Evolutionary conservation across 2,329 filamentous ascomycete genomes (phyloP), one percentile per base, ranked within the genome.

Genomic region (Penicillium capsulatum): DNA sequence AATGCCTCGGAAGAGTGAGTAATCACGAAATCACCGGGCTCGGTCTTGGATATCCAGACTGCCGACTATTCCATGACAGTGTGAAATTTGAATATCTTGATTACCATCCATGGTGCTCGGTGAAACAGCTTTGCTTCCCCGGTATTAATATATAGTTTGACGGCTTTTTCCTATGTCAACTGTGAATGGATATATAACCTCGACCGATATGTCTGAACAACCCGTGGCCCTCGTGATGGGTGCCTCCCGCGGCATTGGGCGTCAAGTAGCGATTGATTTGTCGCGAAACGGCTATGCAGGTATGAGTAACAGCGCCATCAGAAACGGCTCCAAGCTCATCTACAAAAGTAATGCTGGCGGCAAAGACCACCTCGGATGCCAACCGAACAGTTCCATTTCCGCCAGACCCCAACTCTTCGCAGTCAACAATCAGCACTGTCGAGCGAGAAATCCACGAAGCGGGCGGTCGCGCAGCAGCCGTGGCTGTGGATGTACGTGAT

Each of bases 371-470:
- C 5, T 87, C 81, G 32, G 75, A 86, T 52, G 76, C 81, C 3
- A 68, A 66, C 26, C 69, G 67, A 36, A 65, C 70, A 13, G 56
- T 57, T 0, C 76, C 82, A 0, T 87, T 86, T 58, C 84, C 85
- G 2, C 86, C 86, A 2, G 74, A 88, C 54, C 85, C 86, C 10
- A 90, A 91, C 65, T 89, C 84, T 2, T 62, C 72, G 1, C 63
- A 77, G 34, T 90, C 84, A 11, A 92, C 86, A 17, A 88, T 92
- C 66, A 86, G 74, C 62, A 92, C 87, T 1, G 87, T 92, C 27
- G 79, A 75, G 44, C 79, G 80, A 30, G 86, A 94, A 60, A 91
- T 92, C 52, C 67, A 59, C 13, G 73, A 80, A 42, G 69, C 76
- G 0, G 82, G 83, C 27, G 81, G 81, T 29, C 69, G 74, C 7